Base-by-base conservation (phyloP, 352 stramenopile species). In the Pythium volutum region DNA sequence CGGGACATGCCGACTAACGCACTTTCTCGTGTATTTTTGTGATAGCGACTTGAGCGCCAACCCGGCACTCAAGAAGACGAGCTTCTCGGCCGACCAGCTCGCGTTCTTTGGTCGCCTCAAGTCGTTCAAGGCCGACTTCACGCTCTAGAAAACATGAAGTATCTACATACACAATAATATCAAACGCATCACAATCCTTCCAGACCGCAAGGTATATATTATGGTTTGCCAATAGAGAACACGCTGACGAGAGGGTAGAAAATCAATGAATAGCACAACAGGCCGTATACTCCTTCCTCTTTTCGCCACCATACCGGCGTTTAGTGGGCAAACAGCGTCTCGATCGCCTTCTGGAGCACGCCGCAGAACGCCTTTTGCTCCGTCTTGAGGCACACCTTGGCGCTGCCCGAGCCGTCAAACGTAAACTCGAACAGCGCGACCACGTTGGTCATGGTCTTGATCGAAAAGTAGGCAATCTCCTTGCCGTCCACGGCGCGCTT, bases 391-490 rank as follows among this genome's bases (percentile, higher is more conserved):
- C 94, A 98, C 67, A 98, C 86, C 73, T 98, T 98, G 46, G 79
- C 89, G 20, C 75, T 80, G 67, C 84, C 86, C 27, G 96, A 89
- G 45, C 87, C 93, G 68, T 98, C 96, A 72, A 98, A 98, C 48
- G 95, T 98, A 55, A 98, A 83, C 70, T 98, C 96, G 29, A 97
- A 91, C 14, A 98, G 81, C 58, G 96, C 96, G 20, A 92, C 77
- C 57, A 97, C 87, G 36, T 93, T 94, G 22, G 91, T 97, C 62
- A 96, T 88, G 52, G 89, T 98, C 66, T 96, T 95, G 74, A 96
- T 79, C n/a, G 81, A 97, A 69, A 97, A 98, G 69, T 98, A 98
- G 18, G 95, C 92, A 49, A 98, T 96, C 65, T 98, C 92, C 75
- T 98, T 97, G 60, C 88, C 92, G 59, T 97, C 91, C 10, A 98